Conservation (phyloP, 208 protist species). For the Naegleria lovaniensis region DNA sequence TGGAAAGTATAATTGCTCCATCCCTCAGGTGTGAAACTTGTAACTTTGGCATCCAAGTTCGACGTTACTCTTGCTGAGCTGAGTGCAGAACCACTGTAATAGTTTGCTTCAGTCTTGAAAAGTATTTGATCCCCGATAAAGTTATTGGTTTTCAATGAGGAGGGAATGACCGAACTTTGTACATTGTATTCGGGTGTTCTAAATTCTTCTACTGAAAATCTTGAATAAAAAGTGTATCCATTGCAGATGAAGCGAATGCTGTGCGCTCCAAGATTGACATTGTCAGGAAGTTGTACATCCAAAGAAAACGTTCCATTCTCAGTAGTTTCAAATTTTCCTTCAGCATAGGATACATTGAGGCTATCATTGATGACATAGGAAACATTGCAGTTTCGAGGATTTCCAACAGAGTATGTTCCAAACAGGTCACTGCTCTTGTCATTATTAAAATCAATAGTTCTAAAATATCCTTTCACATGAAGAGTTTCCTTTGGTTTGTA, state of each 20-base stretch:
- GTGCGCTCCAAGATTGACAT: not conserved
- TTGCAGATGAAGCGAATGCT: not conserved
- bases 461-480: not conserved
- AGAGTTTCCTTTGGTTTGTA: conserved; percentile 27
- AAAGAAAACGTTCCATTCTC: not conserved
- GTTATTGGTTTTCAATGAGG: not conserved
- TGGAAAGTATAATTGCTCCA: not conserved
- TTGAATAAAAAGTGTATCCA: not conserved
- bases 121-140: not conserved
- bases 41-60: not conserved
- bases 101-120: not conserved
- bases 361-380: not conserved
- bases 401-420: not conserved
- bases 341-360: not conserved
- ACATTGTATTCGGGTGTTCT: not conserved
- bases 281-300: not conserved
- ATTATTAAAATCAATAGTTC: not conserved
- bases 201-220: conserved; percentile 18
- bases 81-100: conserved; percentile 11
- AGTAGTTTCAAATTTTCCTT: not conserved
- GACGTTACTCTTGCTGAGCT: not conserved
- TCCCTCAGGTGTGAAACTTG: not conserved
- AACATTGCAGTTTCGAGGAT: not conserved
- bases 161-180: not conserved
- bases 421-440: not conserved